A percentile compares a stretch with the other conserved stretches of the same genome.
phyloP scores from a whole-genome alignment of 1,284 basidiomycete genomes.

The Cystobasidium slooffiae region DNA sequence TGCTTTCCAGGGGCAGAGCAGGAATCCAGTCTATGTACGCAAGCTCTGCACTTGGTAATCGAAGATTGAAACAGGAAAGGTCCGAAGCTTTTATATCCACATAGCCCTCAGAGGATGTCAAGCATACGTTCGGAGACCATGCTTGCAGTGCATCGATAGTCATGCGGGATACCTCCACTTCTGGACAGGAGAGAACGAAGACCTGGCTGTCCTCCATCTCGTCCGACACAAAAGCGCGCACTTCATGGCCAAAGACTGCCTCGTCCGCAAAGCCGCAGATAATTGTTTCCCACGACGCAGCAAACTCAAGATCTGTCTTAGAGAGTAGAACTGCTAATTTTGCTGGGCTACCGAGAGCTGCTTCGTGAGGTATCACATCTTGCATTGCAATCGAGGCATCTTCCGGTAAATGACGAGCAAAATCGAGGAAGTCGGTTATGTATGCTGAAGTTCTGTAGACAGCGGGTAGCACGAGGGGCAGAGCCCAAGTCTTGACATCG shows the following conservation, averaged over 20 bases:
- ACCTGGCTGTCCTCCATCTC: slow-evolving; percentile 20
- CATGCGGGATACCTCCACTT: slow-evolving; percentile 14
- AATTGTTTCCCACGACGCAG: slow-evolving; percentile 32
- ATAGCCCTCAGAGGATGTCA: neutral
- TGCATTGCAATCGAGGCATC: too few relatives aligned
- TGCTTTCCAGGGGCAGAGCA: slow-evolving; percentile 48
- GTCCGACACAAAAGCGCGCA: slow-evolving; percentile 46
- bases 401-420: neutral
- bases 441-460: neutral
- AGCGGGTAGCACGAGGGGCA: neutral
- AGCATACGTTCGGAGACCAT: slow-evolving; percentile 24
- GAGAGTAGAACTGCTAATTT: slow-evolving; percentile 46
- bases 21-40: slow-evolving; percentile 48
- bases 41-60: slow-evolving; percentile 44
- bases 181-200: slow-evolving; percentile 33
- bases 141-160: neutral
- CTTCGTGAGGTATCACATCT: neutral
- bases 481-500: neutral
- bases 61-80: slow-evolving; percentile 38
- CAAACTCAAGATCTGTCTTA: slow-evolving; percentile 13
- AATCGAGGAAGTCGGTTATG: neutral
- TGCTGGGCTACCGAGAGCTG: neutral
- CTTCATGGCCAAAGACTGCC: slow-evolving; percentile 32
- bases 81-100: neutral
- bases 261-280: slow-evolving; percentile 46